Base-by-base conservation (phyloP, 1,139 yeast species). In the Arxiozyma slooffiae region DNA sequence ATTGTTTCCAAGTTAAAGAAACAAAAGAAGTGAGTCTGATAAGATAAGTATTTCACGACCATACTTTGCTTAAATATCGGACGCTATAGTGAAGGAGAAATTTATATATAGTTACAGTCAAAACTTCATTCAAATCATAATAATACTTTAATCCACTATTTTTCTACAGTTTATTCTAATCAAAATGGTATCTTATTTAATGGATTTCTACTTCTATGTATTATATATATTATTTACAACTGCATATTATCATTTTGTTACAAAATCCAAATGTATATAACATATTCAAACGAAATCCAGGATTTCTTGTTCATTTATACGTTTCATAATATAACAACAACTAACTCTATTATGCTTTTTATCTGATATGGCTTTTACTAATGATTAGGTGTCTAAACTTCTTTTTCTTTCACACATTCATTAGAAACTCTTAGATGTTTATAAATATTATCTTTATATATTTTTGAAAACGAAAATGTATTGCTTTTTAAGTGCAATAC, bases 1-100 rank as follows among this genome's bases (percentile, higher is more conserved):
- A 55, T 64, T 36, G 67, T 63, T 24, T 55, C 58, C 17, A 64
- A 63, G 46, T 54, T 65, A 38, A 65, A 63, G 45, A 57, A 53
- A 42, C 42, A 41, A 20, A 62, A 60, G 36, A 42, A 42, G 7
- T 42, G 36, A 30, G 14, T 11, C 36, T 30, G 6, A n/a, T 30
- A 30, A 11, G n/a, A 30, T 30, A 11, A 14, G 11, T 30, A 30
- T 30, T 30, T 30, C 6, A 11, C 6, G 11, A 14, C 36, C 3
- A n/a, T 6, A 30, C n/a, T 11, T 30, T 30, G n/a, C 14, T 14
- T 30, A 2, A 3, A n/a, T 26, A 8, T 26, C 7, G 11, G 11
- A 26, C 34, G 34, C 14, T 7, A 30, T 14, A 30, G n/a, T n/a
- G 36, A 30, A 30, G 36, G 3, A 30, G 36, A n/a, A 11, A 14